These are phyloP conservation scores for Populus ilicifolia DNA, from an alignment of 345 rosid genomes.

Conservation along the genomic window DNA sequence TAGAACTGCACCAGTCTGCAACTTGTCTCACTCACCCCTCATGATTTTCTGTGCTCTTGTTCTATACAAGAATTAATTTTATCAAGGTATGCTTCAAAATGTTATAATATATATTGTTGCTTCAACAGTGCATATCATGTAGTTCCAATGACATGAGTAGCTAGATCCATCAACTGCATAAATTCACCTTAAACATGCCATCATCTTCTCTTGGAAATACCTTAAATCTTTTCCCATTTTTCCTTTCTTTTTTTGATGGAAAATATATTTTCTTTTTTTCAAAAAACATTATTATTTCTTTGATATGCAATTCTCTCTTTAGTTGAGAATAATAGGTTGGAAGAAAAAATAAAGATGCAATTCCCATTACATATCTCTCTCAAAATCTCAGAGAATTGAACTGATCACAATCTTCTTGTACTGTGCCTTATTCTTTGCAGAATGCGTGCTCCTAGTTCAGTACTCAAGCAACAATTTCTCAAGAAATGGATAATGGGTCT, in stretches of 20 bases:
- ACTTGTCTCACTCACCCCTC: conserved; percentile 10
- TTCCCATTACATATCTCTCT: no score
- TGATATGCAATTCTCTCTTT: background rate
- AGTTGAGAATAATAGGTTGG: background rate
- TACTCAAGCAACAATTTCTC: conserved; percentile 56
- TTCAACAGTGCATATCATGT: background rate
- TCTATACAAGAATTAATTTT: background rate
- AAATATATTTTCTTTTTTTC: background rate
- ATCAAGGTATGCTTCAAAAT: conserved; percentile 18
- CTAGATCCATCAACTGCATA: background rate
- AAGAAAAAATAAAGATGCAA: background rate
- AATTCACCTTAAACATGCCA: background rate
- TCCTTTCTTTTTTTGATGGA: background rate
- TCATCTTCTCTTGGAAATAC: background rate
- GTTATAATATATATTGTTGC: background rate
- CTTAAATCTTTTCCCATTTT: no score
- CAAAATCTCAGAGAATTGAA: no score
- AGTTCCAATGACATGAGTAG: background rate
- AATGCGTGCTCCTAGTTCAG: conserved; percentile 44
- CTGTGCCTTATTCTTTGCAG: conserved; percentile 14
- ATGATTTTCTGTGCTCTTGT: conserved; percentile 14
- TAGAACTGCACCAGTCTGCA: conserved; percentile 30
- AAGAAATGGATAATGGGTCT: conserved; percentile 79
- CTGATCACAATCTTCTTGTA: background rate
- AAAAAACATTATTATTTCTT: background rate